phyloP scores from a whole-genome alignment of 192 early-diverging fungal species.

The Gigaspora rosea region DNA sequence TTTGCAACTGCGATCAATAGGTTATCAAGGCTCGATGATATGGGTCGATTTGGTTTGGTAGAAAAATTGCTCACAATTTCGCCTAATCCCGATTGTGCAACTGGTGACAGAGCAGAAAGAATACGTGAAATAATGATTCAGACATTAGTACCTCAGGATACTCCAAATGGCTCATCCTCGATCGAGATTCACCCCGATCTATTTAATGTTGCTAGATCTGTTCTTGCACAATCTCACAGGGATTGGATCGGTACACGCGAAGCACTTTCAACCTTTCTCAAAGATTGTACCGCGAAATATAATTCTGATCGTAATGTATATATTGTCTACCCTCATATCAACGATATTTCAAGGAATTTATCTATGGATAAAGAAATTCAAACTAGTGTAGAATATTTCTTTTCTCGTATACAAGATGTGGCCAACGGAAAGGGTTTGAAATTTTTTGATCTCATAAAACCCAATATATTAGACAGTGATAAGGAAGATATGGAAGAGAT shows the following conservation, averaged over 20 bases:
- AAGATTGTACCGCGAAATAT: constrained; percentile 29
- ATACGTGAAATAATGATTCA: constrained; percentile 1
- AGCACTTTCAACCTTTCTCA: constrained; percentile 18
- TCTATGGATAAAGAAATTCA: constrained; percentile 3
- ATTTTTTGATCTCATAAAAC: constrained; percentile 23
- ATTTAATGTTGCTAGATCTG: constrained; percentile 3
- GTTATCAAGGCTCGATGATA: constrained; percentile 7
- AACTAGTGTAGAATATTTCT: constrained; percentile 19
- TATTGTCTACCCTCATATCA: constrained; percentile 15
- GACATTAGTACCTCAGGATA: background rate
- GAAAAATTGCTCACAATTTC: constrained; percentile 16
- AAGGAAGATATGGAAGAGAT: background rate
- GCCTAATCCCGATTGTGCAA: constrained; percentile 12
- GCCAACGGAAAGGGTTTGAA: background rate
- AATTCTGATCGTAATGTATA: constrained; percentile 19
- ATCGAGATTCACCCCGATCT: constrained; percentile 19
- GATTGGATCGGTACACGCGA: constrained; percentile 30
- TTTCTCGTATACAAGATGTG: constrained; percentile 16
- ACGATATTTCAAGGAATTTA: constrained; percentile 17
- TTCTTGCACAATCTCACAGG: constrained; percentile 23
- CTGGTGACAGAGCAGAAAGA: background rate
- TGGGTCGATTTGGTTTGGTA: background rate
- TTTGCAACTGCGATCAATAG: constrained; percentile 28
- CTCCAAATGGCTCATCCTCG: background rate
- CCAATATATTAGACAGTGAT: background rate